phyloP scores from a whole-genome alignment of 441 rosid genomes.

The Viola pubescens region DNA sequence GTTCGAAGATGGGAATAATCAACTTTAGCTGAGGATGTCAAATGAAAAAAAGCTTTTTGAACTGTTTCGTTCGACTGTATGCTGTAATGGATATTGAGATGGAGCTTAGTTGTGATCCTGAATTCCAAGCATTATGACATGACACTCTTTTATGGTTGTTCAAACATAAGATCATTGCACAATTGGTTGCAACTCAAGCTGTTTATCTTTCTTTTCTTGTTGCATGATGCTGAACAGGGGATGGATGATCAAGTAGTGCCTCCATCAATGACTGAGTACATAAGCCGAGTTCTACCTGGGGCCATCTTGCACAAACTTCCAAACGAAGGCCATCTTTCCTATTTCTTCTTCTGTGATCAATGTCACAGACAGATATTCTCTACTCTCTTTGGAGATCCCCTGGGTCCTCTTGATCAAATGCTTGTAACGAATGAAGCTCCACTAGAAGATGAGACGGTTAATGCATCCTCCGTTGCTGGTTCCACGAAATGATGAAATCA shows the following conservation, averaged over 20 bases:
- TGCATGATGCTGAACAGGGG: slow-evolving; percentile 48
- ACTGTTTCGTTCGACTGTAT: not conserved
- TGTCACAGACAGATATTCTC: slow-evolving; percentile 70
- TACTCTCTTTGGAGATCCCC: slow-evolving; percentile 60
- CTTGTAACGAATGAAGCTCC: slow-evolving; percentile 20
- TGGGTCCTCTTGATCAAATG: slow-evolving; percentile 44
- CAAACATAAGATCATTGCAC: not conserved
- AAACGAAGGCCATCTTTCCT: slow-evolving; percentile 82
- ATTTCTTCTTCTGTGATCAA: slow-evolving; percentile 61
- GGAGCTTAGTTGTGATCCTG: not conserved
- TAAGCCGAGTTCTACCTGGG: slow-evolving; percentile 59
- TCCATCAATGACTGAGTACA: slow-evolving; percentile 58
- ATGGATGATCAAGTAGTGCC: slow-evolving; percentile 70
- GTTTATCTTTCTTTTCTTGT: not conserved
- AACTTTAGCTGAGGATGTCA: no score
- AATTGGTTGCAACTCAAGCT: not conserved
- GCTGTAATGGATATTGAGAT: not conserved
- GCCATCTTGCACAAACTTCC: slow-evolving; percentile 61
- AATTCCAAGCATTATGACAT: not conserved
- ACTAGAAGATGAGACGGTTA: slow-evolving; percentile 11
- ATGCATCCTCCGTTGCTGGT: slow-evolving; percentile 15
- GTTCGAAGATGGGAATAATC: no score
- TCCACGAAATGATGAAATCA: slow-evolving; percentile 16
- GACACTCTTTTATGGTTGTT: not conserved
- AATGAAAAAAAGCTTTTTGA: not conserved